Base-by-base conservation (phyloP, 306 rosid genomes). In the Acacia melanoxylon region DNA sequence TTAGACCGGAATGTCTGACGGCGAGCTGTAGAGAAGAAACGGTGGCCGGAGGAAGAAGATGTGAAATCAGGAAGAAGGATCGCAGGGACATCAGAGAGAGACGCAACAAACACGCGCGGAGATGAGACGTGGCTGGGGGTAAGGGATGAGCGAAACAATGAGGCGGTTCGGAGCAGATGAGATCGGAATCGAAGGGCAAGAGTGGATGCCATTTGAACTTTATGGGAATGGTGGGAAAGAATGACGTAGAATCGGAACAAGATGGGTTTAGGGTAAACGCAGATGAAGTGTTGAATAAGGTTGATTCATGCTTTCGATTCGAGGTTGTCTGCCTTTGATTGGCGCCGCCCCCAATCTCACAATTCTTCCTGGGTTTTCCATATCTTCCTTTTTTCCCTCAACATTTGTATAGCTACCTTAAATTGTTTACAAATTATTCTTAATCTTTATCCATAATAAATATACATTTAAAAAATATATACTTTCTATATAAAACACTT, bases 1-100 rank as follows among this genome's bases (percentile, higher is more conserved):
- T 89, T 91, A 2, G 92, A 52, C 17, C 97, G 90, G 51, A 77
- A 69, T 6, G 88, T 88, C 29, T 65, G 65, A 44, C 95, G 90
- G 1, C 99, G 92, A 12, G 84, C 76, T 0, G 97, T 91, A 27
- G 98, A 95, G 81, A 95, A 83, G 79, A 91, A 85, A 2, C 97
- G 94, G 73, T 81, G 83, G 62, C 75, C 25, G 66, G 84, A 73
- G 8, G 72, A 51, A 4, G 41, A 4, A 74, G 48, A 78, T 6
- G 82, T 12, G 24, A 78, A 9, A 1, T 37, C 8, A 25, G 33
- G 17, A 46, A 74, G 65, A 27, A 65, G 68, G 17, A 65, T 75
- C 14, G 80, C 25, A 29, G 63, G 85, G 33, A 84, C 35, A 31
- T 40, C 37, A 29, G 82, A 41, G 46, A 79, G 79, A 68, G 85